Conservation (phyloP, 192 early-diverging fungal species). For the Podila minutissima region DNA sequence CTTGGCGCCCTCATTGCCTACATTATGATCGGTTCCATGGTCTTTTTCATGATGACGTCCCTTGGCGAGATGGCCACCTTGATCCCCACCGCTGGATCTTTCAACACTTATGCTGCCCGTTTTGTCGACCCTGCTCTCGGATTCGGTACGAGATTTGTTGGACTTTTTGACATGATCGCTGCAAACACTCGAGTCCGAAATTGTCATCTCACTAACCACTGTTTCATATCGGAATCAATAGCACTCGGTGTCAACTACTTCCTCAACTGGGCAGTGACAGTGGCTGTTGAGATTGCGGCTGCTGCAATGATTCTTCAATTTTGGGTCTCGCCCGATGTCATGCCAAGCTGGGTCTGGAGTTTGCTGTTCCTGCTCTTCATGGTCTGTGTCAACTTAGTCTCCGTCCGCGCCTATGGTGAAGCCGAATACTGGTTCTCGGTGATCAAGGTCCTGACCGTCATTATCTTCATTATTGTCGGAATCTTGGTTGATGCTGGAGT, state of each 20-base stretch:
- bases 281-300: constrained; percentile 83
- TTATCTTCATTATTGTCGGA: constrained; percentile 86
- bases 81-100: constrained; percentile 85
- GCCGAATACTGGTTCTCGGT: constrained; percentile 88
- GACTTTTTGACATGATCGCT: constrained; percentile 9
- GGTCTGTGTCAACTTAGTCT: constrained; percentile 75
- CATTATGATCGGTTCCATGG: constrained; percentile 72
- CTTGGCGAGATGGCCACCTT: constrained; percentile 91
- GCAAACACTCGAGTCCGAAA: neutral
- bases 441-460: constrained; percentile 86
- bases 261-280: constrained; percentile 76
- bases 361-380: constrained; percentile 70
- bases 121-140: constrained; percentile 91
- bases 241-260: constrained; percentile 63
- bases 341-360: constrained; percentile 53
- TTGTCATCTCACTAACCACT: too few relatives aligned
- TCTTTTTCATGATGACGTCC: constrained; percentile 78
- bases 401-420: constrained; percentile 87
- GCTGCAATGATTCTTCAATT: constrained; percentile 84
- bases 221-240: neutral
- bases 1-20: constrained; percentile 84
- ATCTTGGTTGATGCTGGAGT: constrained; percentile 78
- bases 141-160: constrained; percentile 69
- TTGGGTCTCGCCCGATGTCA: constrained; percentile 51
- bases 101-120: constrained; percentile 82